A percentile compares a stretch with the other conserved stretches of the same genome.
These are phyloP conservation scores for Candida sanyaensis DNA, from an alignment of 1,139 yeast species.

Conservation along the genomic window DNA sequence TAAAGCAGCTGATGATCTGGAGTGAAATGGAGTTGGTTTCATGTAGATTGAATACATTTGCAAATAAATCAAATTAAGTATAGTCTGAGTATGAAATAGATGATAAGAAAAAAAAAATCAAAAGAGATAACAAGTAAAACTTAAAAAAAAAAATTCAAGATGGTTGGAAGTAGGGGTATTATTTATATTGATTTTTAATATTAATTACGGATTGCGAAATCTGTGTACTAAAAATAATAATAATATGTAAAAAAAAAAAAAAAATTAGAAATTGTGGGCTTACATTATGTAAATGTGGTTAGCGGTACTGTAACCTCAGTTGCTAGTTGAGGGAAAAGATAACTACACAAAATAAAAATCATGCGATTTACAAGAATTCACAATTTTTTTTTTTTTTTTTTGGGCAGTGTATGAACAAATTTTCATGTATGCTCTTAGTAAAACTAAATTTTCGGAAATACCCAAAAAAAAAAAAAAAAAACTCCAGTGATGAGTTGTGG, in stretches of 20 bases:
- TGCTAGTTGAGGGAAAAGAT: background rate
- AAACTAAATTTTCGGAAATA: background rate
- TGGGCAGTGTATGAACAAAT: background rate
- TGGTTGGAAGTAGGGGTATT: background rate
- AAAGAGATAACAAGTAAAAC: background rate
- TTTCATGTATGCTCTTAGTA: background rate
- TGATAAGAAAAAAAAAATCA: background rate
- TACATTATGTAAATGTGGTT: background rate
- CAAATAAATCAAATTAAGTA: background rate
- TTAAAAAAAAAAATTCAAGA: background rate
- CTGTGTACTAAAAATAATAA: background rate
- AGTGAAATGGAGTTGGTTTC: constrained; percentile 13
- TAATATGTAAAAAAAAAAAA: background rate
- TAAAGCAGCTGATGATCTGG: constrained; percentile 27
- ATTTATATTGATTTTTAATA: background rate
- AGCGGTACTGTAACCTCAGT: background rate
- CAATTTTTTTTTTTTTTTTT: background rate
- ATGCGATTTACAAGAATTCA: background rate
- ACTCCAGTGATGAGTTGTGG: background rate
- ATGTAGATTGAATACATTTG: constrained; percentile 17
- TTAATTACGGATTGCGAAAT: constrained; percentile 3
- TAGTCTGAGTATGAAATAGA: background rate
- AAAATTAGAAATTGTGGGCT: constrained; percentile 1
- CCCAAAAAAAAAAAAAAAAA: background rate
- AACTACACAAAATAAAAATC: constrained; percentile 1